Evolutionary conservation across 2,329 filamentous ascomycete species (phyloP).

Genomic region (Nothophoma quercina): DNA sequence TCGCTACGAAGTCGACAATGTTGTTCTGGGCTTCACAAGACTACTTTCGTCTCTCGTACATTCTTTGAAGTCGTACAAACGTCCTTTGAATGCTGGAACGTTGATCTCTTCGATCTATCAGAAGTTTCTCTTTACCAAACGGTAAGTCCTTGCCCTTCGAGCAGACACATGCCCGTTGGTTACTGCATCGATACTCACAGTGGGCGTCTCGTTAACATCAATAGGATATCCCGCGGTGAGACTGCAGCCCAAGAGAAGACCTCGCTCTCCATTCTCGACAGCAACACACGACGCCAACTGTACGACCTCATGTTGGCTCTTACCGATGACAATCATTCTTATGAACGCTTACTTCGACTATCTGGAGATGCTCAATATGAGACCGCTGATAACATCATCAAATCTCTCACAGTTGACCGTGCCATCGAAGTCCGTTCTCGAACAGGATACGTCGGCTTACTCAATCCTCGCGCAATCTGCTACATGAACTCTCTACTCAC

Average conservation of each 20-base stretch:
- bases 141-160: constrained; percentile 18
- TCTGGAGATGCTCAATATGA: constrained; percentile 28
- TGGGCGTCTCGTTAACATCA: constrained; percentile 4
- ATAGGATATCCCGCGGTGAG: not conserved
- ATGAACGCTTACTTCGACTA: constrained; percentile 40
- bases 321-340: constrained; percentile 42
- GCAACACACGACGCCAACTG: constrained; percentile 45
- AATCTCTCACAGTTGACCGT: constrained; percentile 64
- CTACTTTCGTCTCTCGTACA: constrained; percentile 49
- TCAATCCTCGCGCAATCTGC: constrained; percentile 93
- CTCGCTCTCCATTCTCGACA: constrained; percentile 45
- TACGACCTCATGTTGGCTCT: constrained; percentile 47
- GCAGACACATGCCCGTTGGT: no score
- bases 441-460: constrained; percentile 87
- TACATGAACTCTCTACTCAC: constrained; percentile 95
- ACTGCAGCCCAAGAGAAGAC: not conserved
- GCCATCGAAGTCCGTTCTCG: constrained; percentile 73
- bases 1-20: constrained; percentile 43
- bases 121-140: constrained; percentile 46
- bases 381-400: constrained; percentile 66
- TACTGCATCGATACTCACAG: no score
- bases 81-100: constrained; percentile 39
- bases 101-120: constrained; percentile 44
- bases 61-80: constrained; percentile 52
- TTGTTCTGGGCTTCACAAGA: constrained; percentile 51